These are phyloP conservation scores for Conticribra weissflogii DNA, from an alignment of 108 stramenopile genomes.

Conservation along the genomic window DNA sequence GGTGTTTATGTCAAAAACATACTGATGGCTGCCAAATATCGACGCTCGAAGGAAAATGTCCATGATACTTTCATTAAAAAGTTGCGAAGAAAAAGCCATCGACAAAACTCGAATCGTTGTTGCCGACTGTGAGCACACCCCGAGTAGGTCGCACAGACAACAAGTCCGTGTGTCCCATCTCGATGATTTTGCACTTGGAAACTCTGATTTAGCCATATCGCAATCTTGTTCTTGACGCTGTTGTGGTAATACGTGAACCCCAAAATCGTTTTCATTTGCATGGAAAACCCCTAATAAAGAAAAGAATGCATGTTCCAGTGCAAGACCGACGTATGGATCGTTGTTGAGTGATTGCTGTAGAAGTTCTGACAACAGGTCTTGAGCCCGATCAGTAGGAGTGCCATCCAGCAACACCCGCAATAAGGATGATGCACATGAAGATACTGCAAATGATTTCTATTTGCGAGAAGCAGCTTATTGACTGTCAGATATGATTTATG, in stretches of 20 bases:
- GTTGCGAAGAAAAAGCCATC: conserved; percentile 6
- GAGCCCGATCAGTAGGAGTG: conserved; percentile 30
- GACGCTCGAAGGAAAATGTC: conserved; percentile 12
- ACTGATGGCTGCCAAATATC: not conserved
- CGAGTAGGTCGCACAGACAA: conserved; percentile 32
- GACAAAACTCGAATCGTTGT: conserved; percentile 4
- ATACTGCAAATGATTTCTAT: conserved; percentile 40
- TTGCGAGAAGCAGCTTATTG: not conserved
- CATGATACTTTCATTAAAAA: conserved; percentile 13
- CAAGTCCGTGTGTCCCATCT: conserved; percentile 34
- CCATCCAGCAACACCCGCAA: conserved; percentile 44
- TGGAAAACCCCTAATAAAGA: conserved; percentile 12
- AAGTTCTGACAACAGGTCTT: conserved; percentile 40
- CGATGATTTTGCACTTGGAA: conserved; percentile 1
- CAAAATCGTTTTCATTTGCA: conserved; percentile 11
- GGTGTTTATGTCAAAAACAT: conserved; percentile 6
- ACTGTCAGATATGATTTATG: not conserved
- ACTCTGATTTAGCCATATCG: too few relatives aligned
- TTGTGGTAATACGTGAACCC: too few relatives aligned
- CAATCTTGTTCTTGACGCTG: too few relatives aligned
- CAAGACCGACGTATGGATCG: conserved; percentile 10
- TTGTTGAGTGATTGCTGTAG: conserved; percentile 35
- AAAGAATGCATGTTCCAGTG: conserved; percentile 28
- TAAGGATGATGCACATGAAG: conserved; percentile 38
- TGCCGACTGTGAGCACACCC: conserved; percentile 17